Evolutionary conservation across 495 filamentous ascomycete species (phyloP).

Genomic region (Hypoxylon perforatum): DNA sequence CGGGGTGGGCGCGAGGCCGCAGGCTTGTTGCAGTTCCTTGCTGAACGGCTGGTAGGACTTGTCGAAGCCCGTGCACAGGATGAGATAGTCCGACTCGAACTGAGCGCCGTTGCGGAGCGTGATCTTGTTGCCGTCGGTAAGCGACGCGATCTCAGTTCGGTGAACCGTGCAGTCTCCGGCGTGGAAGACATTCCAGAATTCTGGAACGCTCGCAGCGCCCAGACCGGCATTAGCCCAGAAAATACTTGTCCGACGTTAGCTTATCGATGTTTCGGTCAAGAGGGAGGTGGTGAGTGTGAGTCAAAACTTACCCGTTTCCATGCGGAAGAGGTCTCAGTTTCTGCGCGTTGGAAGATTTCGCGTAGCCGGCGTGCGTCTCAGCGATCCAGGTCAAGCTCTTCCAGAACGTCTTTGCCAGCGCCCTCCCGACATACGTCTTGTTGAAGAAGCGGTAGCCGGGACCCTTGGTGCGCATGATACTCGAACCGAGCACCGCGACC

Average conservation of each 20-base stretch:
- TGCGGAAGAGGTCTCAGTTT: constrained; percentile 20
- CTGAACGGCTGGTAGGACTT: constrained; percentile 35
- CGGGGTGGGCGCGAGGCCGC: constrained; percentile 18
- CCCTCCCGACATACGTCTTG: neutral
- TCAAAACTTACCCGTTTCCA: constrained; percentile 12
- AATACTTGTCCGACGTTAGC: constrained; percentile 34
- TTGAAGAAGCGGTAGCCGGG: constrained; percentile 24
- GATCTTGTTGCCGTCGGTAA: constrained; percentile 21
- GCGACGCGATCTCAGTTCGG: constrained; percentile 31
- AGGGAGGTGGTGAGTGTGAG: too few relatives aligned
- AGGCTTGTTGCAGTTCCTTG: constrained; percentile 20
- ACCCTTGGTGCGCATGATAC: constrained; percentile 47
- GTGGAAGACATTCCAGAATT: constrained; percentile 55
- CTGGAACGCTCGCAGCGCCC: constrained; percentile 47
- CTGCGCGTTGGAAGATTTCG: constrained; percentile 14
- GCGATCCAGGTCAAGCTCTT: constrained; percentile 18
- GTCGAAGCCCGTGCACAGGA: constrained; percentile 49
- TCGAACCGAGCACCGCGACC: constrained; percentile 41
- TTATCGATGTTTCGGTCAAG: neutral
- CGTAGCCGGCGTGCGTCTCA: constrained; percentile 22
- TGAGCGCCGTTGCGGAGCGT: constrained; percentile 22
- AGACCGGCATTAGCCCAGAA: constrained; percentile 54
- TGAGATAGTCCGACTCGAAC: constrained; percentile 40
- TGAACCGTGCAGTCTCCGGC: constrained; percentile 49
- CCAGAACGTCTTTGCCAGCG: constrained; percentile 10